Evolutionary conservation across 768 basidiomycete species (phyloP).

Genomic region (Daedalea quercina): DNA sequence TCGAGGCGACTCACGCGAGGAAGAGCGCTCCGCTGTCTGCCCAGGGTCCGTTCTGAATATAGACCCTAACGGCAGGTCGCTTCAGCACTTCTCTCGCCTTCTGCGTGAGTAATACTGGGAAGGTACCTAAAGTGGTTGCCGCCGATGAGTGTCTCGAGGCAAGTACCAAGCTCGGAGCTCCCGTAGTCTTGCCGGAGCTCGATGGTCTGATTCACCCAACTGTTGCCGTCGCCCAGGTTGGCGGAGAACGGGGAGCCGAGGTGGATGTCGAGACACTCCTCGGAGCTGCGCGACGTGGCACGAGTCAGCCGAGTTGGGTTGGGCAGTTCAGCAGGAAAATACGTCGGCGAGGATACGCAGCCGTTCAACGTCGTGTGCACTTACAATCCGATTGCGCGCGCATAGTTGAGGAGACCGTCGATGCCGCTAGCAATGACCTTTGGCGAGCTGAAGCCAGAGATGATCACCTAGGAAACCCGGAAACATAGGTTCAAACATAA

Average conservation of each 20-base stretch:
- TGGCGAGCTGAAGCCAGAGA: conserved; percentile 57
- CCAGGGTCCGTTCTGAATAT: conserved; percentile 48
- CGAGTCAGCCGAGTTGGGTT: too few species aligned
- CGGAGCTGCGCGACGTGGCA: conserved; percentile 32
- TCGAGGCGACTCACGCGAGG: conserved; percentile 44
- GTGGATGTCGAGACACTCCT: conserved; percentile 34
- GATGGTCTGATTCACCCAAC: conserved; percentile 35
- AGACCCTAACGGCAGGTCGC: conserved; percentile 32
- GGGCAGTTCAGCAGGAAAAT: too few species aligned
- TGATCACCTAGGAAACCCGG: conserved; percentile 39
- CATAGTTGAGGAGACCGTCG: conserved; percentile 51
- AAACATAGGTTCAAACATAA: too few species aligned
- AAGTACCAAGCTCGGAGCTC: conserved; percentile 31
- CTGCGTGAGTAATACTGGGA: too few species aligned
- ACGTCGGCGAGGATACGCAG: too few species aligned
- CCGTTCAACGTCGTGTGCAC: too few species aligned
- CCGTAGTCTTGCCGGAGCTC: conserved; percentile 41
- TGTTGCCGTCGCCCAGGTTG: conserved; percentile 46
- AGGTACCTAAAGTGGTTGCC: conserved; percentile 42
- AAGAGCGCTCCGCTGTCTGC: conserved; percentile 49
- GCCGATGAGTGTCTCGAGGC: conserved; percentile 37
- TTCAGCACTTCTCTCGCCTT: too few species aligned
- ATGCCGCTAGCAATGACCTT: conserved; percentile 48
- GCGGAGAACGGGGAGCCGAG: conserved; percentile 31
- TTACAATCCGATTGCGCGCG: conserved; percentile 57